Evolutionary conservation across 495 filamentous ascomycete genomes (phyloP).

Genomic region (Aspergillus asperescens): DNA sequence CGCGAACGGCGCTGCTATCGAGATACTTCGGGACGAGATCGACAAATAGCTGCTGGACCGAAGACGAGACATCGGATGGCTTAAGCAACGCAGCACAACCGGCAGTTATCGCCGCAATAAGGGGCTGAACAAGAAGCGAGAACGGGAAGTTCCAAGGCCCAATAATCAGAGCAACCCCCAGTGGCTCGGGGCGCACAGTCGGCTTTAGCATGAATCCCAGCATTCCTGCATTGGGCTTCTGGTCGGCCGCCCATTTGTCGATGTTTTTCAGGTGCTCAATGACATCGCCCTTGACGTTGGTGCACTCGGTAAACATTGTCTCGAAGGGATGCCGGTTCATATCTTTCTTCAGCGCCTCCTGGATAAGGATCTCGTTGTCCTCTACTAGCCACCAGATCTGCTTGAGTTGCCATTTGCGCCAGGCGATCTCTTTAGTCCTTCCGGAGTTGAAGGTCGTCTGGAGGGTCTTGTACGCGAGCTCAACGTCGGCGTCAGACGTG

Average conservation of each 20-base stretch:
- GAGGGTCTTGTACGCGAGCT: slow-evolving; percentile 23
- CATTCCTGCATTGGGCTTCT: slow-evolving; percentile 46
- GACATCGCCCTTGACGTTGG: slow-evolving; percentile 64
- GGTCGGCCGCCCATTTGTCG: slow-evolving; percentile 68
- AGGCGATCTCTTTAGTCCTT: slow-evolving; percentile 33
- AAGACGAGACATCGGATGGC: slow-evolving; percentile 68
- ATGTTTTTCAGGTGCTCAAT: slow-evolving; percentile 65
- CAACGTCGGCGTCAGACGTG: slow-evolving; percentile 9
- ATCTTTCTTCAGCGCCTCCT: slow-evolving; percentile 64
- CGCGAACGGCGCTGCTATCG: slow-evolving; percentile 59
- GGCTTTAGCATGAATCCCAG: slow-evolving; percentile 58
- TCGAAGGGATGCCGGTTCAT: slow-evolving; percentile 66
- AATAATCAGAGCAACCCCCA: slow-evolving; percentile 76
- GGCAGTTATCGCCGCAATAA: slow-evolving; percentile 80
- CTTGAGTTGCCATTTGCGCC: slow-evolving; percentile 46
- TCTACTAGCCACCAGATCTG: slow-evolving; percentile 50
- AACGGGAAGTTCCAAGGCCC: slow-evolving; percentile 87
- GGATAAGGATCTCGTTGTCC: slow-evolving; percentile 61
- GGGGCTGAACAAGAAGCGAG: slow-evolving; percentile 62
- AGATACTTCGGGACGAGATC: slow-evolving; percentile 64
- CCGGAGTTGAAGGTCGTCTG: slow-evolving; percentile 28
- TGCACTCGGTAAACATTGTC: slow-evolving; percentile 56
- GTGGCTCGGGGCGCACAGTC: slow-evolving; percentile 53
- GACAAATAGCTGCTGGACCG: slow-evolving; percentile 65
- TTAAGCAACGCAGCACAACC: slow-evolving; percentile 81